Conservation (phyloP, 495 filamentous ascomycete species). For the Aspergillus hancockii region DNA sequence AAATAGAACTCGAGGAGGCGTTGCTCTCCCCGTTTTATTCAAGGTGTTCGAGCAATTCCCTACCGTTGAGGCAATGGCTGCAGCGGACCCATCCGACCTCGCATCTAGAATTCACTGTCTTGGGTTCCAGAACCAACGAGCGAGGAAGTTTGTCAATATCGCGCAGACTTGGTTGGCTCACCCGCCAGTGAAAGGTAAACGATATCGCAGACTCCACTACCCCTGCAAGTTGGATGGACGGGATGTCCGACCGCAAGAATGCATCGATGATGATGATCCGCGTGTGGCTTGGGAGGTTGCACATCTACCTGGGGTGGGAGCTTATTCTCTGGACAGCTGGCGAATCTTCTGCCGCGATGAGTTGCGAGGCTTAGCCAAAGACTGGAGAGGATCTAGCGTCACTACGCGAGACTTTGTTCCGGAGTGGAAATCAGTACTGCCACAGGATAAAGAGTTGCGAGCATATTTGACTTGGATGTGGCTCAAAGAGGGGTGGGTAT, state of each 20-base stretch:
- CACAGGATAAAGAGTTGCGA: constrained; percentile 83
- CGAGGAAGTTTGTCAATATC: constrained; percentile 62
- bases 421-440: constrained; percentile 88
- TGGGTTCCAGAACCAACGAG: constrained; percentile 68
- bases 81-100: constrained; percentile 58
- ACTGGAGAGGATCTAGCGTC: constrained; percentile 57
- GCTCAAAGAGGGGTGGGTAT: constrained; percentile 80
- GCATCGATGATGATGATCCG: constrained; percentile 41
- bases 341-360: constrained; percentile 89
- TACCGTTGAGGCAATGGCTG: constrained; percentile 62
- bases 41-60: constrained; percentile 67
- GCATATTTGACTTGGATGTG: constrained; percentile 90
- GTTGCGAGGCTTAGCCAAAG: constrained; percentile 60
- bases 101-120: constrained; percentile 66
- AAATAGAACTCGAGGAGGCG: constrained; percentile 72
- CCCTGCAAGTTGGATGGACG: constrained; percentile 54
- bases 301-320: constrained; percentile 78
- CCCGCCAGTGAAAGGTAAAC: constrained; percentile 58
- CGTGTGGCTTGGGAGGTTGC: constrained; percentile 79
- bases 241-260: constrained; percentile 54
- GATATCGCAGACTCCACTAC: constrained; percentile 73
- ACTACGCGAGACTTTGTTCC: constrained; percentile 33
- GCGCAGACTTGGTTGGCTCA: constrained; percentile 69
- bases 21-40: constrained; percentile 78
- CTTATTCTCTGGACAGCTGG: constrained; percentile 90